Conservation (phyloP, 805 yeast genomes). For the Candida stauntonica region DNA sequence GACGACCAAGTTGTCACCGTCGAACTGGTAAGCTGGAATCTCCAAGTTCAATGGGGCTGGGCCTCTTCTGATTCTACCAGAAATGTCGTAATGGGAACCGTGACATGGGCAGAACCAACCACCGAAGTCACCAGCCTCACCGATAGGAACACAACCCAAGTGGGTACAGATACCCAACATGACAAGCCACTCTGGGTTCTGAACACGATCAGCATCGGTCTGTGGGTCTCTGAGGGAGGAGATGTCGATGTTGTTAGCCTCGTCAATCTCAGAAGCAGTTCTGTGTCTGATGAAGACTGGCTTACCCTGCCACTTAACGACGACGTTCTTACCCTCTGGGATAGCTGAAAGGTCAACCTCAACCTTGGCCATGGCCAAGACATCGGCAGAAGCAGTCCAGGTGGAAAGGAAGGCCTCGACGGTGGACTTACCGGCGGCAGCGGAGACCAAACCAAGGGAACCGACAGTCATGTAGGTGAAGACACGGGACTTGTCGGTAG, state of each 20-base stretch:
- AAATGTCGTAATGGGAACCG: slow-evolving; percentile 99
- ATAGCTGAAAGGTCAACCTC: slow-evolving; percentile 91
- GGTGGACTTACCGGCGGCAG: slow-evolving; percentile 94
- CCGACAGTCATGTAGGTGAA: slow-evolving; percentile 98
- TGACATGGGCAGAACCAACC: slow-evolving; percentile 99
- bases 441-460: slow-evolving; percentile 81
- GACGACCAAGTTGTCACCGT: slow-evolving; percentile 76
- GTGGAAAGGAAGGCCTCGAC: slow-evolving; percentile 89
- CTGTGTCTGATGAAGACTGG: slow-evolving; percentile 99
- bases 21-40: slow-evolving; percentile 87
- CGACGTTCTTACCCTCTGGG: slow-evolving; percentile 97
- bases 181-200: slow-evolving; percentile 96
- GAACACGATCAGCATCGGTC: slow-evolving; percentile 86
- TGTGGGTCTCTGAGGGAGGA: slow-evolving; percentile 88
- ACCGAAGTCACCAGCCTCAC: slow-evolving; percentile 99
- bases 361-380: slow-evolving; percentile 98
- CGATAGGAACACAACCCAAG: slow-evolving; percentile 99
- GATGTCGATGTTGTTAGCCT: slow-evolving; percentile 84
- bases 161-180: slow-evolving; percentile 99
- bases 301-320: slow-evolving; percentile 99
- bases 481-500: slow-evolving; percentile 76
- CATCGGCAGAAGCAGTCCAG: slow-evolving; percentile 98
- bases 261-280: slow-evolving; percentile 86
- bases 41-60: slow-evolving; percentile 99
- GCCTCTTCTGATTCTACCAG: slow-evolving; percentile 99